phyloP scores from a whole-genome alignment of 306 rosid species.

The Crataegus laevigata region DNA sequence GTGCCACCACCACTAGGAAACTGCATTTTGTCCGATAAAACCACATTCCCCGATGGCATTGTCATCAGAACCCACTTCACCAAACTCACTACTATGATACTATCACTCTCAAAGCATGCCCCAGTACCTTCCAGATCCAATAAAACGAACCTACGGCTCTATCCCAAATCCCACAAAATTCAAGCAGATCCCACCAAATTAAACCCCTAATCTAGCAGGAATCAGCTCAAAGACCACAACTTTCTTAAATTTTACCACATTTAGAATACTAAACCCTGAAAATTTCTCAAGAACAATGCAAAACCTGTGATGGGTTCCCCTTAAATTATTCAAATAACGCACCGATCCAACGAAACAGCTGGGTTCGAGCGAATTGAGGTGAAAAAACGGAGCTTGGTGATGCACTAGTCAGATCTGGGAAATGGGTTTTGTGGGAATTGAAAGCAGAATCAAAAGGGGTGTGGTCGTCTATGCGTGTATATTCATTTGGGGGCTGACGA shows the following conservation, averaged over 20 bases:
- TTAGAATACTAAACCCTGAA: neutral
- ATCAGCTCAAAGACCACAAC: conserved; percentile 18
- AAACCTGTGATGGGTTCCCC: conserved; percentile 3
- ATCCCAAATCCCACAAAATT: conserved; percentile 12
- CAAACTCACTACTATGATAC: conserved; percentile 33
- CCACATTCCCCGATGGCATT: conserved; percentile 91
- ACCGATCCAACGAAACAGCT: conserved; percentile 13
- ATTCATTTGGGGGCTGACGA: neutral
- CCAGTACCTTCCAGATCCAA: conserved; percentile 35
- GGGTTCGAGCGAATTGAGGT: neutral
- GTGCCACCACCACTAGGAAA: conserved; percentile 37
- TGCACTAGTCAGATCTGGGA: conserved; percentile 43
- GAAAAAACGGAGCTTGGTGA: neutral
- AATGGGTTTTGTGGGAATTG: conserved; percentile 11
- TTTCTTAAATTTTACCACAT: conserved; percentile 17
- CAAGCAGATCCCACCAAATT: conserved; percentile 27
- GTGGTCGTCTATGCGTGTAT: neutral
- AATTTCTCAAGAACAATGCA: conserved; percentile 17
- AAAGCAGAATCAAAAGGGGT: neutral
- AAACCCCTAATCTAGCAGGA: conserved; percentile 26
- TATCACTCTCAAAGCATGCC: conserved; percentile 46
- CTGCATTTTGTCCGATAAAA: conserved; percentile 68
- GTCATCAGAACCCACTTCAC: conserved; percentile 58
- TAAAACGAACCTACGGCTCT: conserved; percentile 5
- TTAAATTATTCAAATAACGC: neutral